Conservation (phyloP, 2,329 filamentous ascomycete genomes). For the Diaporthe batatas region DNA sequence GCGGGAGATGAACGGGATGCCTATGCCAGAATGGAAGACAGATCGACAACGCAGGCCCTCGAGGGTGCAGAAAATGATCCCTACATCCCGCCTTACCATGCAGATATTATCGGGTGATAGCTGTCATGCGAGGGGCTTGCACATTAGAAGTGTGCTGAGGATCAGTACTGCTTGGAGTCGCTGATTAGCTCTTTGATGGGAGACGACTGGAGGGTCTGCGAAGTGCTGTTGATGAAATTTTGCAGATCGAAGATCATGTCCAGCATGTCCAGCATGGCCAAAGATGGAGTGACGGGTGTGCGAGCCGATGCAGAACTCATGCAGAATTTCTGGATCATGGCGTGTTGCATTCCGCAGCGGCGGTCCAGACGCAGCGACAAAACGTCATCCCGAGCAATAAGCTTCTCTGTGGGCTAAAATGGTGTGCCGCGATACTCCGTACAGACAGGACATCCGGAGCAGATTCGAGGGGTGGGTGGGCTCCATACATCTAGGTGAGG, state of each 20-base stretch:
- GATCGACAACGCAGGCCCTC: conserved; percentile 21
- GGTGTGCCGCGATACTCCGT: conserved; percentile 11
- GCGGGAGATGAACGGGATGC: conserved; percentile 27
- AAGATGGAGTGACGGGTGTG: not conserved
- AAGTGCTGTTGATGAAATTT: not conserved
- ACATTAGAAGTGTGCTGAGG: not conserved
- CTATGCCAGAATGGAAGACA: conserved; percentile 11
- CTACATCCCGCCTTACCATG: not conserved
- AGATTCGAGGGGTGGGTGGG: conserved; percentile 5
- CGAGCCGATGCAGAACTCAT: conserved; percentile 5
- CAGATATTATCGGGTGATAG: not conserved
- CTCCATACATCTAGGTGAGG: not conserved
- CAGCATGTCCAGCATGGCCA: too few species aligned
- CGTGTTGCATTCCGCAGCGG: not conserved
- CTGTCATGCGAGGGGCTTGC: conserved; percentile 2
- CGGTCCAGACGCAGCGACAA: conserved; percentile 11
- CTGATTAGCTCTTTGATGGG: not conserved
- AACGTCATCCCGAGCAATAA: conserved; percentile 35
- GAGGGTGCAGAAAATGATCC: not conserved
- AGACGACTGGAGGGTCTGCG: too few species aligned
- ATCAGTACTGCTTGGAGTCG: not conserved
- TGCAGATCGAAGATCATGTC: not conserved
- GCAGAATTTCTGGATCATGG: conserved; percentile 23
- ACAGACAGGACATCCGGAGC: conserved; percentile 1
- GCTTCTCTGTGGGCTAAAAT: conserved; percentile 27